Evolutionary conservation across 2,329 filamentous ascomycete genomes (phyloP).

Genomic region (Neonectria ditissima): DNA sequence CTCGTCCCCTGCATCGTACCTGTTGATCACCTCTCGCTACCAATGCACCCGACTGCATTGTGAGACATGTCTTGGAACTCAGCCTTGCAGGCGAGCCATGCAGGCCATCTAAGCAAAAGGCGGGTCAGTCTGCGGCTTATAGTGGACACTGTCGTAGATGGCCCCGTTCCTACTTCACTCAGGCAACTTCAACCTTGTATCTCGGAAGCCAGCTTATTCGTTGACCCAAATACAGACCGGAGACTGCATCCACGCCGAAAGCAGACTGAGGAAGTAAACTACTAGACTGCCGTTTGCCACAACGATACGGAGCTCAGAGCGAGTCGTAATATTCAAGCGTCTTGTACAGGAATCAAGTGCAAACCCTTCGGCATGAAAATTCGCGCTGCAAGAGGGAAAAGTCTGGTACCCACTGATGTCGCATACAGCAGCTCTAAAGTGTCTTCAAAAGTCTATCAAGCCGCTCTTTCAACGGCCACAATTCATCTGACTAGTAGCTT

Average conservation of each 20-base stretch:
- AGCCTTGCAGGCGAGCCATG: slow-evolving; percentile 18
- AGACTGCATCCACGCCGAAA: slow-evolving; percentile 14
- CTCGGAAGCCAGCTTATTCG: slow-evolving; percentile 6
- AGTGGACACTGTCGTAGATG: too few species aligned
- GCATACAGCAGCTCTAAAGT: slow-evolving; percentile 2
- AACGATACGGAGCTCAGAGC: slow-evolving; percentile 3
- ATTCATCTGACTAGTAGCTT: too few species aligned
- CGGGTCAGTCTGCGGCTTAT: background rate
- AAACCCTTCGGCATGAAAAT: background rate
- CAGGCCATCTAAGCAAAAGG: slow-evolving; percentile 9
- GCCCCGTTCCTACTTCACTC: background rate
- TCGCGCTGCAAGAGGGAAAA: too few species aligned
- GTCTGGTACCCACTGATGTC: background rate
- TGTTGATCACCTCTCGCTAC: background rate
- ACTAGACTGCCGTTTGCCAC: background rate
- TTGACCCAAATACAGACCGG: slow-evolving; percentile 4
- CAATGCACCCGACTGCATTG: background rate
- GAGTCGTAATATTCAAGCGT: slow-evolving; percentile 6
- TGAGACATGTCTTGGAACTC: slow-evolving; percentile 11
- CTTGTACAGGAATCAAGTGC: slow-evolving; percentile 11
- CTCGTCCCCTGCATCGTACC: background rate
- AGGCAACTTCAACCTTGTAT: too few species aligned
- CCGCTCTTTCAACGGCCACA: too few species aligned
- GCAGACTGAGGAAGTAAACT: slow-evolving; percentile 4
- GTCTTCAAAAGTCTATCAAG: background rate